Evolutionary conservation across 2,329 filamentous ascomycete genomes (phyloP).

Genomic region (Hypoxylon sp.): DNA sequence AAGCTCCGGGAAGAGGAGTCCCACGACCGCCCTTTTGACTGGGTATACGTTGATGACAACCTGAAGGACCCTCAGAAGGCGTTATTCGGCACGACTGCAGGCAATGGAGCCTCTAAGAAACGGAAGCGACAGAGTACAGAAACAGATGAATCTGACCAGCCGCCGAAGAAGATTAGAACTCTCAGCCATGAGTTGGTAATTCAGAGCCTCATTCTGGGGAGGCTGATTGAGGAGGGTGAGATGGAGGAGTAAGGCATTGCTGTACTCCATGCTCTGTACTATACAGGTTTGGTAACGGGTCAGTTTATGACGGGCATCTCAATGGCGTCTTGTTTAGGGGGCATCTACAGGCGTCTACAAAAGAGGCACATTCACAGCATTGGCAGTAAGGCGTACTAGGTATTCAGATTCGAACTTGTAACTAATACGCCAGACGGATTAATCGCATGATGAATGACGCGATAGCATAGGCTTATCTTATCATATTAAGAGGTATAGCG

Average conservation of each 20-base stretch:
- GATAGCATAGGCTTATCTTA: neutral
- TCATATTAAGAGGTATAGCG: conserved; percentile 9
- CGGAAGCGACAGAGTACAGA: conserved; percentile 60
- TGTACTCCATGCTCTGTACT: neutral
- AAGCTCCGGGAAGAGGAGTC: conserved; percentile 66
- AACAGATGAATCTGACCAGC: conserved; percentile 51
- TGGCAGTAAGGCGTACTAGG: conserved; percentile 14
- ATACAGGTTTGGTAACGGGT: conserved; percentile 10
- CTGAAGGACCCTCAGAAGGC: conserved; percentile 63
- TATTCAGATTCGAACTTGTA: conserved; percentile 6
- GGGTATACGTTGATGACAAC: conserved; percentile 82
- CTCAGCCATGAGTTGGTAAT: conserved; percentile 89
- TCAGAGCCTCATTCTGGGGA: conserved; percentile 90
- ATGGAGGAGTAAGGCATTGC: conserved; percentile 48
- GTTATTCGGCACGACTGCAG: conserved; percentile 56
- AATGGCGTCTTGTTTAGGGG: conserved; percentile 18
- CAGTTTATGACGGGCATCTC: conserved; percentile 18
- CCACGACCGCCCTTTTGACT: conserved; percentile 70
- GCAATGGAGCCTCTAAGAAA: conserved; percentile 56
- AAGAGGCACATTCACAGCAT: conserved; percentile 18
- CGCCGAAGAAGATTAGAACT: conserved; percentile 70
- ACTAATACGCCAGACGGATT: neutral
- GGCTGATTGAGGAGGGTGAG: conserved; percentile 75
- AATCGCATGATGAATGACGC: conserved; percentile 5
- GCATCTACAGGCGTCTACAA: conserved; percentile 37